Percentiles rank a stretch among this genome's conserved stretches.
Evolutionary conservation across 2,329 filamentous ascomycete species (phyloP).

Genomic region (Dactylonectria macrodidyma): DNA sequence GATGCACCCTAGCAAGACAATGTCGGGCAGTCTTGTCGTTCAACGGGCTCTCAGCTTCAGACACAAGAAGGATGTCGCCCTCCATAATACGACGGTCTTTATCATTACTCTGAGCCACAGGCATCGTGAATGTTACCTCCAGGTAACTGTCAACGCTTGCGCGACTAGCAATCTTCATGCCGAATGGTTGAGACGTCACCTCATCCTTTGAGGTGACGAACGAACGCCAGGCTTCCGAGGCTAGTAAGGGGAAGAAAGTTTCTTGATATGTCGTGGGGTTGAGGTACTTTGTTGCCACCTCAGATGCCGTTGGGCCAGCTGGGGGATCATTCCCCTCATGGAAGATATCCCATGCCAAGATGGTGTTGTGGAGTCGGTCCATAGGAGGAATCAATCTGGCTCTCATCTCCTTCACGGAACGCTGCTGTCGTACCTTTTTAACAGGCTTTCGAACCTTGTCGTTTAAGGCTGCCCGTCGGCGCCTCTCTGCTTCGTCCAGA

Average conservation of each 20-base stretch:
- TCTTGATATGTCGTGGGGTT: conserved; percentile 86
- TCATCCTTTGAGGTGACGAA: conserved; percentile 94
- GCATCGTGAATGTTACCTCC: conserved; percentile 89
- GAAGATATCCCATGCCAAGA: conserved; percentile 96
- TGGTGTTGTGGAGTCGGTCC: conserved; percentile 85
- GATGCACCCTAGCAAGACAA: conserved; percentile 88
- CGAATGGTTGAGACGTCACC: conserved; percentile 83
- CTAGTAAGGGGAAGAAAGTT: conserved; percentile 91
- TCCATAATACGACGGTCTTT: conserved; percentile 83
- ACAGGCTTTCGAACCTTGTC: conserved; percentile 78
- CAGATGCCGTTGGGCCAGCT: conserved; percentile 78
- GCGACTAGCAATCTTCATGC: conserved; percentile 89
- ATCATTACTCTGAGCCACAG: conserved; percentile 77
- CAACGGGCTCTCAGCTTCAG: conserved; percentile 80
- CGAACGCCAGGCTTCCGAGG: conserved; percentile 95
- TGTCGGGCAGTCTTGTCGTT: conserved; percentile 77
- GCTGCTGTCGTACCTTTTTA: conserved; percentile 84
- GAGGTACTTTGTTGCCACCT: conserved; percentile 83
- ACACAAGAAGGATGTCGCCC: conserved; percentile 91
- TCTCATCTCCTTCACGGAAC: conserved; percentile 93
- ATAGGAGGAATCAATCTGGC: conserved; percentile 93
- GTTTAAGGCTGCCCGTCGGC: conserved; percentile 63
- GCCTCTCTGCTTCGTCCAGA: conserved; percentile 63
- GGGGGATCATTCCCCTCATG: conserved; percentile 90
- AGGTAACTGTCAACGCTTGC: conserved; percentile 94